These are phyloP conservation scores for Suillus hirtellus DNA, from an alignment of 768 basidiomycete species.

Conservation along the genomic window DNA sequence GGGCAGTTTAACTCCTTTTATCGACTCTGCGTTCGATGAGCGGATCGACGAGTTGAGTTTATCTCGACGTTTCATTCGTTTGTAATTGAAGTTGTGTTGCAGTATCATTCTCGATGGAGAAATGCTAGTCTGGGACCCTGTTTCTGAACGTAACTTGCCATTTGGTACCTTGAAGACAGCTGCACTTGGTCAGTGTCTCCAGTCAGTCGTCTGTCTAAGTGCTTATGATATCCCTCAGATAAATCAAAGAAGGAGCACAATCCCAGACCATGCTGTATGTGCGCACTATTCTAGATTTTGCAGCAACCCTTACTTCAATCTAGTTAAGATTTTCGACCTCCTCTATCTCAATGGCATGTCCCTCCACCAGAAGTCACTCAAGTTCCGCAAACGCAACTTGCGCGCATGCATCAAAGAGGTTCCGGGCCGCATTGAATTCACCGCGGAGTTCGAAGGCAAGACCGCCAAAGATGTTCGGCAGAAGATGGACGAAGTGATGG, in stretches of 20 bases:
- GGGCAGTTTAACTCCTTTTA: constrained; percentile 88
- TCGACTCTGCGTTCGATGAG: constrained; percentile 72
- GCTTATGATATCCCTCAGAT: constrained; percentile 42
- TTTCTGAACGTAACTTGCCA: constrained; percentile 82
- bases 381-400: constrained; percentile 79
- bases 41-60: constrained; percentile 76
- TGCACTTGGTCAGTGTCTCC: constrained; percentile 62
- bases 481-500: constrained; percentile 83
- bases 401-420: constrained; percentile 65
- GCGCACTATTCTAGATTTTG: neutral
- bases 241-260: constrained; percentile 67
- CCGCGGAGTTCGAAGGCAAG: constrained; percentile 68
- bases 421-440: constrained; percentile 80
- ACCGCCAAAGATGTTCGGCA: constrained; percentile 79
- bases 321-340: constrained; percentile 97
- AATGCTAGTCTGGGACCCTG: constrained; percentile 98
- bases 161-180: constrained; percentile 95
- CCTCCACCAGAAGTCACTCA: constrained; percentile 68
- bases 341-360: constrained; percentile 85
- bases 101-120: constrained; percentile 97
- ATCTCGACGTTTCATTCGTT: neutral
- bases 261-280: constrained; percentile 85
- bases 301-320: constrained; percentile 30
- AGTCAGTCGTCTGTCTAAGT: neutral
- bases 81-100: constrained; percentile 12